Conservation (phyloP, 164 flowering plant genomes). For the Vitis amurensis region DNA sequence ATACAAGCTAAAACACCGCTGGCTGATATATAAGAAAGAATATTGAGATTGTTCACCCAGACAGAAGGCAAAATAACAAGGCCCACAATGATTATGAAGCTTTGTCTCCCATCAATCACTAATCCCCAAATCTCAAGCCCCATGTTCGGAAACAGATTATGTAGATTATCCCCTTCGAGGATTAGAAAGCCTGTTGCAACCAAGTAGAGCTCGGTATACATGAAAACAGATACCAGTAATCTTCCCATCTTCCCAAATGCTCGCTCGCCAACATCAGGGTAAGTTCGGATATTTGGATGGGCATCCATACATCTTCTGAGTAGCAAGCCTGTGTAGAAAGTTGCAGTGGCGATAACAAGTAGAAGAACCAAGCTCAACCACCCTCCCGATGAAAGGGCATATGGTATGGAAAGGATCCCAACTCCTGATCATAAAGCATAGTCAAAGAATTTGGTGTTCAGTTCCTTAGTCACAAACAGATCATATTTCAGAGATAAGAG, state of each 20-base stretch:
- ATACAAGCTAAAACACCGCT: slow-evolving; percentile 50
- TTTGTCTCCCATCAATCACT: slow-evolving; percentile 6
- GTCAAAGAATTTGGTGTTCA: no score
- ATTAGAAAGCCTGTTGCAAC: slow-evolving; percentile 1
- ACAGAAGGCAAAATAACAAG: slow-evolving; percentile 46
- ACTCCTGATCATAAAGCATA: not conserved
- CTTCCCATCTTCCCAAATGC: not conserved
- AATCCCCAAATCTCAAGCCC: slow-evolving; percentile 3
- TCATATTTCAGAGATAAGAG: no score
- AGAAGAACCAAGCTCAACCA: slow-evolving; percentile 5
- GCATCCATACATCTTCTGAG: slow-evolving; percentile 12
- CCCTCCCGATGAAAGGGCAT: slow-evolving; percentile 9
- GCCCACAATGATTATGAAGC: slow-evolving; percentile 6
- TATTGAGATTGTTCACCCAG: slow-evolving; percentile 31
- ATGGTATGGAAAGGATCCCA: slow-evolving; percentile 16
- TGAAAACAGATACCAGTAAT: not conserved
- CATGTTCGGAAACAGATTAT: slow-evolving; percentile 16
- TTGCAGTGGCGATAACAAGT: not conserved
- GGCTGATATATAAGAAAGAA: slow-evolving; percentile 31
- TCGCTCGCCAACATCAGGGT: slow-evolving; percentile 13
- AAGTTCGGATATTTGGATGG: slow-evolving; percentile 10
- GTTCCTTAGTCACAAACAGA: no score
- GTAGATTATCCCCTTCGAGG: slow-evolving; percentile 19
- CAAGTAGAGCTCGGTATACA: no score
- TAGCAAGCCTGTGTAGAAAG: slow-evolving; percentile 17